Evolutionary conservation across 768 basidiomycete species (phyloP).

Genomic region (Trametes punicea): DNA sequence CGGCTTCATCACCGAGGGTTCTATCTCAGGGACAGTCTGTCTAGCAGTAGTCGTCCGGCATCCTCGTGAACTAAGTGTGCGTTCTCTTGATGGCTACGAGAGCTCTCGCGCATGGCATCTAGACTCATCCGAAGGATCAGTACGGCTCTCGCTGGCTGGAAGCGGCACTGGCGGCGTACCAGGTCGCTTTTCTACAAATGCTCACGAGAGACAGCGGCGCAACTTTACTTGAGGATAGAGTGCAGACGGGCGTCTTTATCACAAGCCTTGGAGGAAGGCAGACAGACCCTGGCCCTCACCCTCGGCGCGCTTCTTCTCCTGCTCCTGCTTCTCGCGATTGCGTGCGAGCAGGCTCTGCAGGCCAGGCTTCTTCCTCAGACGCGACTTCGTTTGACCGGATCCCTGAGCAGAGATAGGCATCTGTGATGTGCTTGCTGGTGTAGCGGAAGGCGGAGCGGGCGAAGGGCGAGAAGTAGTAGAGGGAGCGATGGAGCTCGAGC

Average conservation of each 20-base stretch:
- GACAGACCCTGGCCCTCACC: constrained; percentile 43
- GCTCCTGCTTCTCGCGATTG: constrained; percentile 51
- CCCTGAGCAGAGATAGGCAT: no score
- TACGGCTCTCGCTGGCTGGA: no score
- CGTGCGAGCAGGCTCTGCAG: constrained; percentile 63
- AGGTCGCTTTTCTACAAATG: no score
- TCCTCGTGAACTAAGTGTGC: neutral
- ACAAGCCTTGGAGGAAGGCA: constrained; percentile 48
- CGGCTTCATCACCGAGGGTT: no score
- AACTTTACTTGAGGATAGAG: neutral
- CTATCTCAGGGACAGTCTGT: neutral
- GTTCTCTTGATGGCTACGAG: neutral
- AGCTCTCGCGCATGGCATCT: no score
- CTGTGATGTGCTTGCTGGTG: no score
- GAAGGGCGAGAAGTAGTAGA: neutral
- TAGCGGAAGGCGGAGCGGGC: constrained; percentile 1
- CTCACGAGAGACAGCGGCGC: no score
- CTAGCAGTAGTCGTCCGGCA: neutral
- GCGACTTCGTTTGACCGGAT: constrained; percentile 29
- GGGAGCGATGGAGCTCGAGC: constrained; percentile 3
- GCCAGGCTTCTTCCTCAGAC: constrained; percentile 52
- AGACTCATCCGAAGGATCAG: neutral
- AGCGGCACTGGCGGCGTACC: no score
- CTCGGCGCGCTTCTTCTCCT: constrained; percentile 32
- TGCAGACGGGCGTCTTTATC: constrained; percentile 3